Base-by-base conservation (phyloP, 1,284 basidiomycete species). In the Ustilago shanxiensis region DNA sequence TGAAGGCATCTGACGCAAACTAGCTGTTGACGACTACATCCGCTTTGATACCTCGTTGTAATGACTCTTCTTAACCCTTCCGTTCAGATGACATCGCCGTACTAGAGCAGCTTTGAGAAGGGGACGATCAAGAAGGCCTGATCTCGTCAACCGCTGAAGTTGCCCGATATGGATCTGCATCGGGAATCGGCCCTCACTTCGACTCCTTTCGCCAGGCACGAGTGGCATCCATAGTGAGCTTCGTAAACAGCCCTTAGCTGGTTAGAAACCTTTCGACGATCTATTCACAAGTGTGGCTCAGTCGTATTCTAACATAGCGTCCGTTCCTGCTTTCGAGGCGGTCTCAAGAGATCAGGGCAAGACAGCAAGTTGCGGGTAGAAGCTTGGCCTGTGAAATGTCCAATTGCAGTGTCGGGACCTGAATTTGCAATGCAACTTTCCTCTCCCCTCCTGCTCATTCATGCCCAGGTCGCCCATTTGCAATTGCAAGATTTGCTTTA, bases 1-100 rank as follows among this genome's bases (percentile, higher is more conserved):
- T 61, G 14, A 77, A 77, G 63, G 70, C 66, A 39, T 39, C 39
- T 4, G 72, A 74, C 54, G 63, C 62, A 6, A 44, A 20, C 11
- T 49, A 49, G 47, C 47, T 49, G 47, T 44, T 44, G 18, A 8
- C 41, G 35, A 37, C 35, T 7, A 37, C 35, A 37, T 10, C 35
- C 13, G 3, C 35, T 3, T 14, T 16, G 41, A 44, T 44, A 44
- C 16, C 41, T 44, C 20, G n/a, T n/a, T n/a, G n/a, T n/a, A n/a
- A 22, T 44, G 37, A n/a, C 37, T n/a, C 20, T 44, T n/a, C 41
- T 44, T 44, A 7, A 9, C 10, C 7, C 4, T 44, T 20, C n/a
- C 41, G n/a, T n/a, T n/a, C n/a, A n/a, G n/a, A n/a, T n/a, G n/a
- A n/a, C n/a, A n/a, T n/a, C n/a, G 14, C 18, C 18, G 3, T 11